Percentiles rank a stretch among this genome's conserved stretches.
Conservation (phyloP, 176 grass and related monocot species). For the Bothriochloa decipiens region DNA sequence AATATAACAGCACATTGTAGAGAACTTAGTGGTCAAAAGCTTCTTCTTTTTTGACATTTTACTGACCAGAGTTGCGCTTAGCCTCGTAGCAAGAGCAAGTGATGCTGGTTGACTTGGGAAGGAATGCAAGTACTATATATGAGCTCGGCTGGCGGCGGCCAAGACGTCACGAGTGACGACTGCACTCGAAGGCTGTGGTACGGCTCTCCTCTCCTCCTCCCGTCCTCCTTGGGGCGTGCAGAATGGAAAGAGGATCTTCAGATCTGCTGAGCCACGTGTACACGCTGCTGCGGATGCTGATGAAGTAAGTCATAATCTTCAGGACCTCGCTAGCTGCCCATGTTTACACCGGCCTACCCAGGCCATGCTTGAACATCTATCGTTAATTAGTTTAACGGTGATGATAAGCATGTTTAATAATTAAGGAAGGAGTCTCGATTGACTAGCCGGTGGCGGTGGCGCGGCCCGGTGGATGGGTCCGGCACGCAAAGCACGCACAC, state of each 20-base stretch:
- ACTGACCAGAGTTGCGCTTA: too few relatives aligned
- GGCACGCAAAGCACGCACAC: too few relatives aligned
- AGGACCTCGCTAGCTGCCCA: background rate
- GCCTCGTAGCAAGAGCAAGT: too few relatives aligned
- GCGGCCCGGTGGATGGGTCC: too few relatives aligned
- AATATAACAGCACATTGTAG: too few relatives aligned
- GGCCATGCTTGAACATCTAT: too few relatives aligned
- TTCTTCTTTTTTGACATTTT: too few relatives aligned
- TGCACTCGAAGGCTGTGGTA: background rate
- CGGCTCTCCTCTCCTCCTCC: background rate
- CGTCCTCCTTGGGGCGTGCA: constrained; percentile 18
- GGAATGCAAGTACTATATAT: background rate
- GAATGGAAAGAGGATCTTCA: background rate
- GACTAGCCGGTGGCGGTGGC: background rate
- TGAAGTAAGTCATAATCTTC: background rate
- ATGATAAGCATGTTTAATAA: background rate
- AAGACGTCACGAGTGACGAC: constrained; percentile 42
- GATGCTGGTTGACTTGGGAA: constrained; percentile 1
- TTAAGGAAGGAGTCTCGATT: too few relatives aligned
- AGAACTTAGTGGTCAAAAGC: too few relatives aligned
- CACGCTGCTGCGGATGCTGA: background rate
- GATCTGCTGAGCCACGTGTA: background rate
- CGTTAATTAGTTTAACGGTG: background rate
- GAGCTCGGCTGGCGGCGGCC: too few relatives aligned
- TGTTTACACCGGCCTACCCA: too few relatives aligned